Conservation (phyloP, 768 basidiomycete species). For the Scleroderma bovista region DNA sequence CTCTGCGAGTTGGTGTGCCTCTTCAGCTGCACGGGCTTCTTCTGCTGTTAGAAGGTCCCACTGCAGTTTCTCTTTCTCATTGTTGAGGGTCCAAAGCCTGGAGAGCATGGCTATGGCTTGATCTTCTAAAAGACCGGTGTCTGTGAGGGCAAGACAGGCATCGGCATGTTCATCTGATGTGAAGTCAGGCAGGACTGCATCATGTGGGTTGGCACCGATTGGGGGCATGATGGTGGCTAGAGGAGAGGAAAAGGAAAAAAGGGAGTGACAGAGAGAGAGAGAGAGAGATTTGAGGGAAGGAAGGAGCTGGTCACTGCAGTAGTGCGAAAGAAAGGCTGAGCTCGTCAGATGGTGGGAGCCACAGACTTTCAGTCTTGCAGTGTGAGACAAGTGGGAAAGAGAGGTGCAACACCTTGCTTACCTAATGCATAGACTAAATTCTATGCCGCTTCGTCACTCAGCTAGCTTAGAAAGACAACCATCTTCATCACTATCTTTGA, state of each 20-base stretch:
- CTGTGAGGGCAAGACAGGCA: background rate
- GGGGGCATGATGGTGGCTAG: background rate
- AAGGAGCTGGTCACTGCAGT: slow-evolving; percentile 10
- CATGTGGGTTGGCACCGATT: background rate
- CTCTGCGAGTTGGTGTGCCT: background rate
- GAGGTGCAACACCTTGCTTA: background rate
- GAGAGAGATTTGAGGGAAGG: slow-evolving; percentile 2
- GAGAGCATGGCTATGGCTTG: background rate
- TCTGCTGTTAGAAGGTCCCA: background rate
- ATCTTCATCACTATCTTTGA: too few species aligned
- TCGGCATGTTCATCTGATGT: background rate
- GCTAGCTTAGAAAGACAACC: background rate
- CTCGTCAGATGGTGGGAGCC: slow-evolving; percentile 4
- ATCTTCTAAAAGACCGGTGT: background rate
- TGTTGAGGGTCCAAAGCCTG: background rate
- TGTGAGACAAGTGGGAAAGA: background rate
- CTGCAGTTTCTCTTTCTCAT: background rate
- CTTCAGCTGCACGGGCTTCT: background rate
- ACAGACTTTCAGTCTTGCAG: too few species aligned
- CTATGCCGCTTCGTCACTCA: background rate
- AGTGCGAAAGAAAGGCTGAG: slow-evolving; percentile 8
- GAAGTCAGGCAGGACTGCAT: background rate
- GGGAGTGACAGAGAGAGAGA: background rate
- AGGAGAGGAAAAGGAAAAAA: background rate
- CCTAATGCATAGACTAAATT: background rate